Evolutionary conservation across 78 protist species (phyloP).

Genomic region (Dictyostelium discoideum): dicty_2.7 NC_007091.3:4060501-4061000

Average conservation of each 20-base stretch:
- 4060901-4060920: too few relatives aligned
- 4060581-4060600: slow-evolving; percentile 74
- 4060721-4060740: slow-evolving; percentile 31
- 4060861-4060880: too few relatives aligned
- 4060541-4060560: slow-evolving; percentile 74
- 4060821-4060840: background rate
- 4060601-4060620: slow-evolving; percentile 48
- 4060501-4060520: slow-evolving; percentile 77
- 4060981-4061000: slow-evolving; percentile 35
- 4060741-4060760: slow-evolving; percentile 52
- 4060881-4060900: too few relatives aligned
- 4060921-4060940: background rate
- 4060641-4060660: slow-evolving; percentile 65
- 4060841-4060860: background rate
- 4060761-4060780: slow-evolving; percentile 65
- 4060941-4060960: background rate
- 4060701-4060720: slow-evolving; percentile 25
- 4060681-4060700: slow-evolving; percentile 22
- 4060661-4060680: slow-evolving; percentile 50
- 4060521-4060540: slow-evolving; percentile 56
- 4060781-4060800: slow-evolving; percentile 21
- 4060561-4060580: slow-evolving; percentile 49
- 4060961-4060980: slow-evolving; percentile 24
- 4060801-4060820: background rate
- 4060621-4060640: background rate